Evolutionary conservation across 345 rosid species (phyloP).

Genomic region (Camelina laxa): DNA sequence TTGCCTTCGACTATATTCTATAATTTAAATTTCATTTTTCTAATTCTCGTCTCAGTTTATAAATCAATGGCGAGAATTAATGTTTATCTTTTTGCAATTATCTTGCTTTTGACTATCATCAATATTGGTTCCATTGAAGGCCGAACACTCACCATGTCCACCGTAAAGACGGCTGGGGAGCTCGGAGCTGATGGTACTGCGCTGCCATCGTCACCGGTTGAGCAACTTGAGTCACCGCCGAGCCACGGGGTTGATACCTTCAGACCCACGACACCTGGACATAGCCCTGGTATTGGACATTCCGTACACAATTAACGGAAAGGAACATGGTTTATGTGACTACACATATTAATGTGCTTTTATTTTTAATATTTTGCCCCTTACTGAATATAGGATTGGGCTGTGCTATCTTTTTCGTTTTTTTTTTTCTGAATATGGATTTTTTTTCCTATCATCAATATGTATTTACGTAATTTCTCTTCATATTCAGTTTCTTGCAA

Average conservation of each 20-base stretch:
- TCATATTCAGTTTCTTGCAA: slow-evolving; percentile 33
- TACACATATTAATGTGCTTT: not conserved
- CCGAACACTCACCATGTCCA: slow-evolving; percentile 30
- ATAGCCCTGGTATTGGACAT: slow-evolving; percentile 69
- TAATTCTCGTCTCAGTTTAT: slow-evolving; percentile 12
- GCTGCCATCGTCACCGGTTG: slow-evolving; percentile 1
- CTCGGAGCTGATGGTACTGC: slow-evolving; percentile 13
- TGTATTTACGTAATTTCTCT: not conserved
- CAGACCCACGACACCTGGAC: slow-evolving; percentile 57
- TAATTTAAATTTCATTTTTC: not conserved
- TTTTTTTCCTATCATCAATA: not conserved
- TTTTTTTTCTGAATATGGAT: slow-evolving; percentile 29
- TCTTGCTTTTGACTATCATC: slow-evolving; percentile 26
- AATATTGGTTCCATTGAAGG: slow-evolving; percentile 27
- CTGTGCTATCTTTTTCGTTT: not conserved
- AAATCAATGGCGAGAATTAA: slow-evolving; percentile 37
- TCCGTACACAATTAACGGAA: slow-evolving; percentile 34
- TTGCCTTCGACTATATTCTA: slow-evolving; percentile 20
- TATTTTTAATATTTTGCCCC: not conserved
- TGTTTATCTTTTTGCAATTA: slow-evolving; percentile 35
- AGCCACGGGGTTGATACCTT: slow-evolving; percentile 41
- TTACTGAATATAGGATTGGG: slow-evolving; percentile 11
- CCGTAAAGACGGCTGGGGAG: not conserved
- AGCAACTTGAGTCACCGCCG: slow-evolving; percentile 19
- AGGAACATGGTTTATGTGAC: slow-evolving; percentile 8